Conservation (phyloP, 208 protist species). For the Naegleria gruberi region DNA sequence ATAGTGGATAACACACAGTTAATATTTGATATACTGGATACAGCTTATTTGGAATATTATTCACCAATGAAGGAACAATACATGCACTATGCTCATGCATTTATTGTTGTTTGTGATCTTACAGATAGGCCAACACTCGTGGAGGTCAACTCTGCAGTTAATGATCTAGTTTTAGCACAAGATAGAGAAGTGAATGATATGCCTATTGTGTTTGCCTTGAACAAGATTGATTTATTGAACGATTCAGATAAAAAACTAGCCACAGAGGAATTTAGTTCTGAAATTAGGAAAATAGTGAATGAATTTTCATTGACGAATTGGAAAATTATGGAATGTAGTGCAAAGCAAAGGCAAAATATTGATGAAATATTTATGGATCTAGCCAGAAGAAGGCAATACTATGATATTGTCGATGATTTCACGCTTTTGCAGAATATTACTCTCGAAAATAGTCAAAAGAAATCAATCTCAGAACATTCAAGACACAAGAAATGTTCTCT, state of each 20-base stretch:
- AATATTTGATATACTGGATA: slow-evolving; percentile 67
- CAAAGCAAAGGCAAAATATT: neutral
- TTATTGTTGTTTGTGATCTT: slow-evolving; percentile 48
- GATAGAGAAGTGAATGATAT: too few relatives aligned
- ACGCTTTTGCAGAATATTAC: too few relatives aligned
- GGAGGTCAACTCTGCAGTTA: slow-evolving; percentile 32
- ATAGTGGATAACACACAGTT: slow-evolving; percentile 48
- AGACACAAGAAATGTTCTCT: too few relatives aligned
- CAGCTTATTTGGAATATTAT: too few relatives aligned
- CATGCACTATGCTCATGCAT: too few relatives aligned
- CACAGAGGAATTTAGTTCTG: neutral
- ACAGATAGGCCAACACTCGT: slow-evolving; percentile 41
- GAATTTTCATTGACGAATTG: neutral
- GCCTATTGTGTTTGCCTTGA: neutral
- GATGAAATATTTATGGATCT: too few relatives aligned
- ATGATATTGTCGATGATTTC: too few relatives aligned
- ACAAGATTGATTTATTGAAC: neutral
- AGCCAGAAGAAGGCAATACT: too few relatives aligned
- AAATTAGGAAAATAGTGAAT: neutral
- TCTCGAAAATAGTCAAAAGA: too few relatives aligned
- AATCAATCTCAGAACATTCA: too few relatives aligned
- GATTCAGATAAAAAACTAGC: too few relatives aligned
- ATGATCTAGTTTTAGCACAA: slow-evolving; percentile 46
- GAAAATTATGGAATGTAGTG: neutral
- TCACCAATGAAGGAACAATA: too few relatives aligned